Evolutionary conservation across 2,329 filamentous ascomycete genomes (phyloP).

Genomic region (Monosporascus ibericus): DNA sequence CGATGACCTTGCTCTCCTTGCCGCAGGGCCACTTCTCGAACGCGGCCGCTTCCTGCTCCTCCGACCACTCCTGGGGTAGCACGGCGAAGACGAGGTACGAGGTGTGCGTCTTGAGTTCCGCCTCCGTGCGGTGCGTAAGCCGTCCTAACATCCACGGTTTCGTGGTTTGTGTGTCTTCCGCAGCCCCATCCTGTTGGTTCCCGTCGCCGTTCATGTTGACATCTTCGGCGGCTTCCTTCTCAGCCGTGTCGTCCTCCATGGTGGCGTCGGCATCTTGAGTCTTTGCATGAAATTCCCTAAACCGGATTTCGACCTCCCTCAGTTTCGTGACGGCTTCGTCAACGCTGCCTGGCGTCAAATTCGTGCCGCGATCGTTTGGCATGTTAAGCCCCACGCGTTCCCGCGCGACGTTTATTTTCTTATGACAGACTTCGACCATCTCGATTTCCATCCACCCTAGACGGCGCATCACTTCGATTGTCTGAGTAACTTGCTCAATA

Average conservation of each 20-base stretch:
- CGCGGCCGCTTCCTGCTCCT: slow-evolving; percentile 69
- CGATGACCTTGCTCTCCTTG: slow-evolving; percentile 45
- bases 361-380: slow-evolving; percentile 62
- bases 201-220: slow-evolving; percentile 22
- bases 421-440: slow-evolving; percentile 85
- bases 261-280: slow-evolving; percentile 21
- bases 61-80: slow-evolving; percentile 79
- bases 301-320: slow-evolving; percentile 64
- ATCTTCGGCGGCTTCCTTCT: slow-evolving; percentile 24
- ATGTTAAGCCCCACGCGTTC: slow-evolving; percentile 69
- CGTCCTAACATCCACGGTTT: slow-evolving; percentile 71
- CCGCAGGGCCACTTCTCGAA: slow-evolving; percentile 58
- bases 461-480: slow-evolving; percentile 71
- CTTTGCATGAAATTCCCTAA: slow-evolving; percentile 54
- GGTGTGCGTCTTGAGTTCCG: slow-evolving; percentile 91
- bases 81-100: slow-evolving; percentile 95
- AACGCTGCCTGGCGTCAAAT: slow-evolving; percentile 65
- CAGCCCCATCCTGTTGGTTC: slow-evolving; percentile 18
- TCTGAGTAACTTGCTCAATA: slow-evolving; percentile 90
- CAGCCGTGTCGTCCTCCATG: slow-evolving; percentile 15
- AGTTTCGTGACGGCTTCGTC: slow-evolving; percentile 71
- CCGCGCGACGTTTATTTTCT: slow-evolving; percentile 72
- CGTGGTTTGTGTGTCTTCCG: slow-evolving; percentile 16
- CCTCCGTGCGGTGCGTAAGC: slow-evolving; percentile 73
- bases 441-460: slow-evolving; percentile 87